phyloP scores from a whole-genome alignment of 257 asterid genomes.

The Solanum pinnatisectum region DNA sequence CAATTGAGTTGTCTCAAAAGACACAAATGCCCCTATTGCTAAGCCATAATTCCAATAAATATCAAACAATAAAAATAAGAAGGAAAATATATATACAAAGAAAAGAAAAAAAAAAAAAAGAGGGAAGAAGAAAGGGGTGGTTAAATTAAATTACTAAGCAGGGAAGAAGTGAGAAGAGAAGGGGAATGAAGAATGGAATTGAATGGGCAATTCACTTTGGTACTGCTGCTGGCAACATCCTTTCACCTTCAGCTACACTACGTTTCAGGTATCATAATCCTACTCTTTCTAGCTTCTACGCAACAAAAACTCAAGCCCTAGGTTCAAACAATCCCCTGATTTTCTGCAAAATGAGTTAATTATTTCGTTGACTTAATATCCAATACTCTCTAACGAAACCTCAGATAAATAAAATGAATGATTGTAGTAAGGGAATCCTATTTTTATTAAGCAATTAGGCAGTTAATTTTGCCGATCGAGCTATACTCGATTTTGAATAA shows the following conservation, averaged over 20 bases:
- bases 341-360: background rate
- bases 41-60: background rate
- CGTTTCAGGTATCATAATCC: background rate
- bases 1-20: background rate
- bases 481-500: background rate
- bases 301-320: background rate
- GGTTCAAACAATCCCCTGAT: background rate
- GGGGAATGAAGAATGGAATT: background rate
- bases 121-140: background rate
- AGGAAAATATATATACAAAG: background rate
- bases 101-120: background rate
- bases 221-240: slow-evolving; percentile 1
- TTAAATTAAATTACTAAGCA: background rate
- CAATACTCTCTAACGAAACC: background rate
- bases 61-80: background rate
- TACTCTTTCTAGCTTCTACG: background rate
- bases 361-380: background rate
- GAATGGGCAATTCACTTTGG: background rate
- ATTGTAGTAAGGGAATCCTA: background rate
- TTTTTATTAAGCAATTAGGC: background rate
- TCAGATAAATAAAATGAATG: background rate
- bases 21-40: background rate
- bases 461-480: background rate
- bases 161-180: background rate
- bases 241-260: background rate